A percentile compares a stretch with the other conserved stretches of the same genome.
These are phyloP conservation scores for Kurtzmaniella cleridarum DNA, from an alignment of 805 yeast species.

Conservation along the genomic window DNA sequence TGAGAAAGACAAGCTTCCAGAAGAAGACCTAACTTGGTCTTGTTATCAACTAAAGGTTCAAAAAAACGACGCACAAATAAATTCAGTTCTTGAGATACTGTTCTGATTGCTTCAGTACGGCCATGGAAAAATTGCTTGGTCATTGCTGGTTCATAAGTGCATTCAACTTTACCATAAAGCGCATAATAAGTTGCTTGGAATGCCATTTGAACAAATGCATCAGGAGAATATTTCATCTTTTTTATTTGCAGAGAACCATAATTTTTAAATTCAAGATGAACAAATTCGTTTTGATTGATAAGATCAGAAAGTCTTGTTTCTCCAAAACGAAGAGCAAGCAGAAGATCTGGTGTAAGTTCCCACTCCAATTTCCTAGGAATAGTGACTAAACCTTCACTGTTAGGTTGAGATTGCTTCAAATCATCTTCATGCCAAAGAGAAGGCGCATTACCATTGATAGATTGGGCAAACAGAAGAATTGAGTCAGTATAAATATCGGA, in stretches of 20 bases:
- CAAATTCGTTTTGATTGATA: slow-evolving; percentile 85
- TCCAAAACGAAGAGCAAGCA: slow-evolving; percentile 79
- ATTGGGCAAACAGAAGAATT: slow-evolving; percentile 76
- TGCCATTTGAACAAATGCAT: slow-evolving; percentile 91
- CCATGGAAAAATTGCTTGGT: slow-evolving; percentile 85
- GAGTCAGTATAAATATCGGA: slow-evolving; percentile 90
- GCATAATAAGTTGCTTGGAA: slow-evolving; percentile 92
- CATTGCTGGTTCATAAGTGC: slow-evolving; percentile 96
- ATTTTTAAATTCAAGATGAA: slow-evolving; percentile 64
- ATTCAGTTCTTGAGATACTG: slow-evolving; percentile 77
- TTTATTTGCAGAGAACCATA: slow-evolving; percentile 78
- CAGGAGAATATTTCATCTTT: slow-evolving; percentile 84
- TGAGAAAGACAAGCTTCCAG: slow-evolving; percentile 70
- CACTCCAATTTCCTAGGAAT: slow-evolving; percentile 87
- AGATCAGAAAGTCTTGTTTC: slow-evolving; percentile 85
- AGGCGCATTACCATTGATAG: slow-evolving; percentile 73
- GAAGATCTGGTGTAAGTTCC: slow-evolving; percentile 71
- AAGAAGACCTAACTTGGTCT: slow-evolving; percentile 55
- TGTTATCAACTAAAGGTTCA: slow-evolving; percentile 53
- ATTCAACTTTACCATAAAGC: slow-evolving; percentile 85
- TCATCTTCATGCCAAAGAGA: slow-evolving; percentile 53
- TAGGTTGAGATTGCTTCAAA: slow-evolving; percentile 18
- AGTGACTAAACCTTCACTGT: slow-evolving; percentile 36
- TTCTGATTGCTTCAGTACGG: slow-evolving; percentile 85
- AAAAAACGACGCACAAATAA: slow-evolving; percentile 80